These are phyloP conservation scores for Colletotrichum sp. DNA, from an alignment of 2,329 filamentous ascomycete genomes.

Conservation along the genomic window DNA sequence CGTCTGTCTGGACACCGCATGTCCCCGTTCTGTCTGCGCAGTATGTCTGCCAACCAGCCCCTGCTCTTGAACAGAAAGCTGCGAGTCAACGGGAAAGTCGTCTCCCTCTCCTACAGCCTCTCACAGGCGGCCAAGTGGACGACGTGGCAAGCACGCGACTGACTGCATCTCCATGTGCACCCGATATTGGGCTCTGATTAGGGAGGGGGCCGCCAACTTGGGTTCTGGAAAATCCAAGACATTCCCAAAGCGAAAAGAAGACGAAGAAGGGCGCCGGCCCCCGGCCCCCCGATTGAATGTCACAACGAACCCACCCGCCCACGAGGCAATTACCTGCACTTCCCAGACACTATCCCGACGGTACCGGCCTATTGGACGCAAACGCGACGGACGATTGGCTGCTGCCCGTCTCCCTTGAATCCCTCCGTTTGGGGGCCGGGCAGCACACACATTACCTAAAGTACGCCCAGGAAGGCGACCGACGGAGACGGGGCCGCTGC, in stretches of 20 bases:
- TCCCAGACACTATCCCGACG: slow-evolving; percentile 1
- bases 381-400: neutral
- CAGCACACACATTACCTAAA: neutral
- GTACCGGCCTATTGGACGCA: neutral
- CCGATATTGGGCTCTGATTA: neutral
- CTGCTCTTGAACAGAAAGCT: neutral
- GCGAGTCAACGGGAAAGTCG: neutral
- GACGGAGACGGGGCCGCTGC: neutral
- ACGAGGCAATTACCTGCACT: slow-evolving; percentile 12
- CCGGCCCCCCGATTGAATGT: neutral
- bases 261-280: neutral
- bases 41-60: neutral
- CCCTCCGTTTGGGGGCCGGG: neutral
- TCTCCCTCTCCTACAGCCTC: slow-evolving; percentile 24
- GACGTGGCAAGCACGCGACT: slow-evolving; percentile 23
- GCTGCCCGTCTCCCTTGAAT: neutral
- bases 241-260: neutral
- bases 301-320: slow-evolving; percentile 6
- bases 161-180: slow-evolving; percentile 1
- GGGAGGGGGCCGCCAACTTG: neutral
- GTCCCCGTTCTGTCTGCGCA: neutral
- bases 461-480: neutral
- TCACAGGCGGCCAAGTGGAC: slow-evolving; percentile 34
- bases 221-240: slow-evolving; percentile 9
- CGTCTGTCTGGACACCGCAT: neutral